These are phyloP conservation scores for Apiotrichum veenhuisii DNA, from an alignment of 1,284 basidiomycete species.

Conservation along the genomic window DNA sequence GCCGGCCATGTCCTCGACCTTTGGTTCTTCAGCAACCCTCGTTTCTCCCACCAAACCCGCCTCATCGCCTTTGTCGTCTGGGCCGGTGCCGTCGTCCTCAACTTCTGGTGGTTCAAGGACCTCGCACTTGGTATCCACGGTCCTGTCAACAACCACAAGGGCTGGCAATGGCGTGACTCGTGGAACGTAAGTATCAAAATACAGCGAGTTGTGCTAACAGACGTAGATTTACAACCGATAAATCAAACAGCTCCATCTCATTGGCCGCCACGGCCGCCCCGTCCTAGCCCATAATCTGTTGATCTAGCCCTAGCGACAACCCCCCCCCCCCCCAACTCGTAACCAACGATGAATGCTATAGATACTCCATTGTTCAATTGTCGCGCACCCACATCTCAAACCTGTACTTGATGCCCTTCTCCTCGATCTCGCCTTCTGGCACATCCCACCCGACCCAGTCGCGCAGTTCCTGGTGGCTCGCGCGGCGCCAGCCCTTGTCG, in stretches of 20 bases:
- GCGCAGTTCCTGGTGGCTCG: conserved; percentile 61
- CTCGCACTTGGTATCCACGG: conserved; percentile 86
- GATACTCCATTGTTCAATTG: neutral
- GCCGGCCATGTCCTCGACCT: conserved; percentile 86
- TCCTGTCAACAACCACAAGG: conserved; percentile 71
- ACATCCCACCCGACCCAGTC: conserved; percentile 78
- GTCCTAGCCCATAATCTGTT: too few relatives aligned
- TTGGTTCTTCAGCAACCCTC: conserved; percentile 72
- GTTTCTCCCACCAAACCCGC: conserved; percentile 63
- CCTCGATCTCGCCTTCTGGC: conserved; percentile 67
- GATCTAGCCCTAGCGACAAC: too few relatives aligned
- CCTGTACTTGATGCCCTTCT: conserved; percentile 76
- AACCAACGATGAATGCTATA: conserved; percentile 14
- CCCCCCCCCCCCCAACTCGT: neutral
- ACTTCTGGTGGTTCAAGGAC: conserved; percentile 92
- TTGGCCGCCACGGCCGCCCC: too few relatives aligned
- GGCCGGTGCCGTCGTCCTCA: conserved; percentile 61
- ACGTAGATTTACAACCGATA: conserved; percentile 26
- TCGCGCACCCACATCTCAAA: conserved; percentile 89
- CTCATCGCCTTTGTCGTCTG: conserved; percentile 65
- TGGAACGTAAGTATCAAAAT: conserved; percentile 40
- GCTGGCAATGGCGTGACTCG: conserved; percentile 65
- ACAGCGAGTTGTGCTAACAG: neutral
- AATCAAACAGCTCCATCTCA: neutral
- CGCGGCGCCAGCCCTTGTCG: conserved; percentile 56